These are phyloP conservation scores for Colletotrichum somersetense DNA, from an alignment of 2,329 filamentous ascomycete species.

Conservation along the genomic window DNA sequence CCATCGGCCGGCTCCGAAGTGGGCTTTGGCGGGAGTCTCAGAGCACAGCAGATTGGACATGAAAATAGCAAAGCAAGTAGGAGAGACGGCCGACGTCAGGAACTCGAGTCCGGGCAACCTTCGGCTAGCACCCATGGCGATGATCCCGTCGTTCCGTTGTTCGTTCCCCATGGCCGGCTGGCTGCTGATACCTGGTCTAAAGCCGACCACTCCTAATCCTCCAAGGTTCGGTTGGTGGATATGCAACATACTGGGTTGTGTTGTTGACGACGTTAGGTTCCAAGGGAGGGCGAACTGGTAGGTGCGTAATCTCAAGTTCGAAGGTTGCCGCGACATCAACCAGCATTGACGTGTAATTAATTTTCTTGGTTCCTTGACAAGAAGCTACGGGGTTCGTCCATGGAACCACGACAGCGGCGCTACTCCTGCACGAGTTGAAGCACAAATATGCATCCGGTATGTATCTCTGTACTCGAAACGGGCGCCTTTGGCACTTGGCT, in stretches of 20 bases:
- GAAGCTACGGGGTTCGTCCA: not conserved
- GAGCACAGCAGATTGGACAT: slow-evolving; percentile 11
- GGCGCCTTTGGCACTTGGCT: slow-evolving; percentile 11
- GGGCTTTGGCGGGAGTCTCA: slow-evolving; percentile 9
- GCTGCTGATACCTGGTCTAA: not conserved
- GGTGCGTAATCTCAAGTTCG: not conserved
- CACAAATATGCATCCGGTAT: not conserved
- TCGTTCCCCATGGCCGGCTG: not conserved
- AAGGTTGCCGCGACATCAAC: slow-evolving; percentile 20
- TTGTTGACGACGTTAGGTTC: slow-evolving; percentile 25
- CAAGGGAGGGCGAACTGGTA: slow-evolving; percentile 21
- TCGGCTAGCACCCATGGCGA: slow-evolving; percentile 28
- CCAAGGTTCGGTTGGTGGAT: slow-evolving; percentile 13
- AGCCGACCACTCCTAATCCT: slow-evolving; percentile 18
- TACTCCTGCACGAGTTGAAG: slow-evolving; percentile 2
- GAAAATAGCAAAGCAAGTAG: slow-evolving; percentile 22
- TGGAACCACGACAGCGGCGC: slow-evolving; percentile 7
- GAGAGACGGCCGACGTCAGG: slow-evolving; percentile 25
- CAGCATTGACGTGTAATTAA: slow-evolving; percentile 19
- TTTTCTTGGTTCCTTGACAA: slow-evolving; percentile 7
- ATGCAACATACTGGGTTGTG: not conserved
- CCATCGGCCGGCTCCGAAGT: slow-evolving; percentile 30
- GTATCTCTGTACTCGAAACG: slow-evolving; percentile 8
- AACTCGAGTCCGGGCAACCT: slow-evolving; percentile 16
- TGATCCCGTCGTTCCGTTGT: slow-evolving; percentile 33